Evolutionary conservation across 495 filamentous ascomycete species (phyloP).

Genomic region (Penicillium subrubescens): DNA sequence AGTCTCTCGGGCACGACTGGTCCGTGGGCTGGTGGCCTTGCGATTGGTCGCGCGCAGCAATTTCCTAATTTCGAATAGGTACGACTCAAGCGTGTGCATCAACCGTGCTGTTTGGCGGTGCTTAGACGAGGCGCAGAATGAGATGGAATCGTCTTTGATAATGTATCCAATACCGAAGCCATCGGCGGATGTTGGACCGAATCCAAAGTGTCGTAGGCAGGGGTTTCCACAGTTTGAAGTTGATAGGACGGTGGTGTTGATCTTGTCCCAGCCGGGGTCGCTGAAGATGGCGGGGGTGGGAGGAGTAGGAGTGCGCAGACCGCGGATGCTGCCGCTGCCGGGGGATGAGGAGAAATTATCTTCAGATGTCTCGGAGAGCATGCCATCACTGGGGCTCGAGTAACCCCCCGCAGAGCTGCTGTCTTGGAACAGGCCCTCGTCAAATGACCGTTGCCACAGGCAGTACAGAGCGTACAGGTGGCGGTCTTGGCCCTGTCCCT

Average conservation of each 20-base stretch:
- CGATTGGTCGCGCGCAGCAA: conserved; percentile 68
- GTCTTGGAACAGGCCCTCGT: conserved; percentile 65
- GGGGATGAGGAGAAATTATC: conserved; percentile 40
- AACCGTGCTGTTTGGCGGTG: conserved; percentile 91
- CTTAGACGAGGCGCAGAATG: conserved; percentile 88
- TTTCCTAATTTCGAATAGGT: conserved; percentile 87
- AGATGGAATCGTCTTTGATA: conserved; percentile 93
- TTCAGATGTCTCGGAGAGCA: conserved; percentile 51
- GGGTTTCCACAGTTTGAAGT: conserved; percentile 99
- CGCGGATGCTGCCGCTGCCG: conserved; percentile 35
- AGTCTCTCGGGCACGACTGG: conserved; percentile 67
- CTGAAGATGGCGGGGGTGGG: conserved; percentile 79
- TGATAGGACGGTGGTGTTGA: conserved; percentile 91
- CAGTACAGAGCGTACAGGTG: conserved; percentile 94
- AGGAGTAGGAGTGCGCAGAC: conserved; percentile 33
- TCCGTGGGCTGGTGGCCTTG: conserved; percentile 54
- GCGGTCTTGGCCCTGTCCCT: conserved; percentile 88
- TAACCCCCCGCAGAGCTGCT: conserved; percentile 59
- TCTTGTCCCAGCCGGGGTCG: conserved; percentile 88
- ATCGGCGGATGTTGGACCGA: conserved; percentile 91
- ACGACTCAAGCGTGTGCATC: conserved; percentile 84
- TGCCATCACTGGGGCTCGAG: conserved; percentile 51
- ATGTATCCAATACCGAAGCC: conserved; percentile 99
- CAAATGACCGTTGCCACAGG: conserved; percentile 88
- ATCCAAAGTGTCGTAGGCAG: conserved; percentile 93